phyloP scores from a whole-genome alignment of 2,329 filamentous ascomycete species.

The Penicillium sp. region DNA sequence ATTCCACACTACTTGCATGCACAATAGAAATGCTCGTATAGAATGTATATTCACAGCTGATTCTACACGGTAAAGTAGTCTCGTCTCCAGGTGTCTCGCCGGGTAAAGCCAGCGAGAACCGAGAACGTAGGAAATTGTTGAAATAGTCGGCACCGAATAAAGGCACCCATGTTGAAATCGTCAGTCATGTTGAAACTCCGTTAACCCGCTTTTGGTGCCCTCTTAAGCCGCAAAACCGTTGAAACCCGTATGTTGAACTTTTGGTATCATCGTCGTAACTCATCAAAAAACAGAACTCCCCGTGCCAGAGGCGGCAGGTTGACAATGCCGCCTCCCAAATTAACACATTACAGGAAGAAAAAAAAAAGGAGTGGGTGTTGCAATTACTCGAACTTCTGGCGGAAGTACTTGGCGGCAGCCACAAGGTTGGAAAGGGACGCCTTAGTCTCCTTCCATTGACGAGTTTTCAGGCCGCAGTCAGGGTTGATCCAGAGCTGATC shows the following conservation, averaged over 20 bases:
- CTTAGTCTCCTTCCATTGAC: slow-evolving; percentile 98
- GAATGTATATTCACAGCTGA: slow-evolving; percentile 23
- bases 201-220: slow-evolving; percentile 36
- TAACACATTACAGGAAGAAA: slow-evolving; percentile 21
- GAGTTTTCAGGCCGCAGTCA: slow-evolving; percentile 98
- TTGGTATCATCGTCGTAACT: slow-evolving; percentile 45
- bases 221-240: slow-evolving; percentile 37
- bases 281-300: slow-evolving; percentile 33
- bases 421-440: slow-evolving; percentile 94
- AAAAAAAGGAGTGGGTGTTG: slow-evolving; percentile 9
- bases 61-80: slow-evolving; percentile 21
- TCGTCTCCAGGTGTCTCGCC: slow-evolving; percentile 20
- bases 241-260: slow-evolving; percentile 44
- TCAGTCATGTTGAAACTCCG: slow-evolving; percentile 43
- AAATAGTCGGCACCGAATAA: slow-evolving; percentile 32
- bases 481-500: slow-evolving; percentile 99
- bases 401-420: slow-evolving; percentile 95
- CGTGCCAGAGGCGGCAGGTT: slow-evolving; percentile 37
- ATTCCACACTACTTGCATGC: neutral
- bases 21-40: neutral
- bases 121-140: slow-evolving; percentile 35
- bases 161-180: slow-evolving; percentile 51
- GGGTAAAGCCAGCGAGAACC: slow-evolving; percentile 14
- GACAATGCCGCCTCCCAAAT: slow-evolving; percentile 36
- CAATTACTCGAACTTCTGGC: slow-evolving; percentile 70